Percentiles rank a stretch among this genome's conserved stretches.
Conservation (phyloP, 2,329 filamentous ascomycete genomes). For the Curvularia spicifera region DNA sequence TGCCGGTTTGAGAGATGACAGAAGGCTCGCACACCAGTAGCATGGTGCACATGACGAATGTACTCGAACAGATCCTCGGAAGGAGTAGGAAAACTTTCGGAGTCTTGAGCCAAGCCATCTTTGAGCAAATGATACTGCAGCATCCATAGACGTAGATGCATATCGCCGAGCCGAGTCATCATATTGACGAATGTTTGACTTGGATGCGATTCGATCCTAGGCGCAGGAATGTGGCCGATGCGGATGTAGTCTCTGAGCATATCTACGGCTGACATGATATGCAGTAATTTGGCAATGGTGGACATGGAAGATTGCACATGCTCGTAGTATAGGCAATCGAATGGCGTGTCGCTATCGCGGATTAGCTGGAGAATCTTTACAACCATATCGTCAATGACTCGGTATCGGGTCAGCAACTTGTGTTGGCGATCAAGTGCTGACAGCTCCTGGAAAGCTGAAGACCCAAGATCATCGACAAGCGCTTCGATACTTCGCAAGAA, state of each 20-base stretch:
- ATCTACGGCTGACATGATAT: conserved; percentile 78
- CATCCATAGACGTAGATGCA: conserved; percentile 87
- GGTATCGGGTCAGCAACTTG: conserved; percentile 76
- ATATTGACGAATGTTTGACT: conserved; percentile 53
- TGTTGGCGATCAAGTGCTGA: conserved; percentile 70
- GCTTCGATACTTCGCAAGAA: conserved; percentile 85
- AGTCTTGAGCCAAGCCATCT: conserved; percentile 73
- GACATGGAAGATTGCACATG: conserved; percentile 76
- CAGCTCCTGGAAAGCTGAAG: conserved; percentile 61
- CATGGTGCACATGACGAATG: conserved; percentile 80
- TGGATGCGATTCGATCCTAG: conserved; percentile 62
- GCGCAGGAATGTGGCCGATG: conserved; percentile 71
- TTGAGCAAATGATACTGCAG: conserved; percentile 82
- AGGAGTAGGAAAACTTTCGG: conserved; percentile 67
- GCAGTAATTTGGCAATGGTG: conserved; percentile 73
- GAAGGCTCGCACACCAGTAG: conserved; percentile 80
- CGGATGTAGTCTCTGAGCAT: conserved; percentile 87
- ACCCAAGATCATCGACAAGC: conserved; percentile 73
- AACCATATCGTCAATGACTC: conserved; percentile 78
- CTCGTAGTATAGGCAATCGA: conserved; percentile 82
- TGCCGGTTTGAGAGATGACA: conserved; percentile 86
- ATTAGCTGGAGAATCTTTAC: conserved; percentile 70
- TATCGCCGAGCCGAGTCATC: conserved; percentile 77
- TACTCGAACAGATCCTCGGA: conserved; percentile 79
- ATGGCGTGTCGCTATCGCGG: conserved; percentile 70